Conservation (phyloP, 2,329 filamentous ascomycete species). For the Talaromyces albobiverticillius region DNA sequence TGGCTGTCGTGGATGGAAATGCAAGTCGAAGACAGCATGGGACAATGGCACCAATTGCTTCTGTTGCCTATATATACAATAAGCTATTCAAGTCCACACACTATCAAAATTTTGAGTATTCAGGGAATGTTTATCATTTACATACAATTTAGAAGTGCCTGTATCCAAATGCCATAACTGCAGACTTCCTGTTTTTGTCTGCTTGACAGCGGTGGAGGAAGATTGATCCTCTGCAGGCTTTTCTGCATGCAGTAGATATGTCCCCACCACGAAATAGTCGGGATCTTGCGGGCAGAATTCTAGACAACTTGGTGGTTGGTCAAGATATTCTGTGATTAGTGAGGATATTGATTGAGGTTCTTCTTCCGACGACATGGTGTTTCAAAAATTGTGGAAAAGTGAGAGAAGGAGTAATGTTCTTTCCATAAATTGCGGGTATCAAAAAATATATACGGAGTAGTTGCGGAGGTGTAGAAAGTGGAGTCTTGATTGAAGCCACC, state of each 20-base stretch:
- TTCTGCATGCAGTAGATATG: slow-evolving; percentile 64
- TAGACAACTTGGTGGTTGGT: slow-evolving; percentile 45
- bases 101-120: background rate
- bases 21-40: slow-evolving; percentile 79
- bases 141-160: slow-evolving; percentile 28
- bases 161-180: slow-evolving; percentile 59
- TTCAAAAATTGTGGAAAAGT: too few species aligned
- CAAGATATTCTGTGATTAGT: slow-evolving; percentile 33
- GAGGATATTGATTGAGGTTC: slow-evolving; percentile 19
- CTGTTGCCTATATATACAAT: slow-evolving; percentile 42
- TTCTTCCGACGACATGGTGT: slow-evolving; percentile 6
- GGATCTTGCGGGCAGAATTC: slow-evolving; percentile 48
- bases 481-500: too few species aligned
- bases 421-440: too few species aligned
- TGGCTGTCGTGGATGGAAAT: slow-evolving; percentile 63
- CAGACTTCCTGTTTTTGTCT: slow-evolving; percentile 71
- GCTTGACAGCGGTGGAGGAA: slow-evolving; percentile 33
- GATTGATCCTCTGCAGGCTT: slow-evolving; percentile 20
- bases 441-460: too few species aligned
- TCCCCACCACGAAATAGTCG: slow-evolving; percentile 73
- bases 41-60: slow-evolving; percentile 61
- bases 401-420: too few species aligned
- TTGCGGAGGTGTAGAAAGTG: too few species aligned
- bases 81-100: background rate
- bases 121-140: slow-evolving; percentile 7